A percentile compares a stretch with the other conserved stretches of the same genome.
Conservation (phyloP, 2,329 filamentous ascomycete species). For the Metarhizium rileyi region DNA sequence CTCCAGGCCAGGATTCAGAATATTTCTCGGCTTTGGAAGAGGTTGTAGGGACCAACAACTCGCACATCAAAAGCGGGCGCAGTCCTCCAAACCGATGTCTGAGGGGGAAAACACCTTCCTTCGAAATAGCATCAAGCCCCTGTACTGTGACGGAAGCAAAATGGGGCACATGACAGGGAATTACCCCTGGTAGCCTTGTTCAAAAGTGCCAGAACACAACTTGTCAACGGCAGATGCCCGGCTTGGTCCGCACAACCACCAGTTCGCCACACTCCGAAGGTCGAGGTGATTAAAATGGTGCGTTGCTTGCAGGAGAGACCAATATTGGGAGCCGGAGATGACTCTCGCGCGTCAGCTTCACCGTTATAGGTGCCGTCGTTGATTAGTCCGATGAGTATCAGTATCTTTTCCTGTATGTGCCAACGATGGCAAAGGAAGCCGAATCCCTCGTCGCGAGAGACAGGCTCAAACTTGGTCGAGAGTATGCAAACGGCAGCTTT, state of each 20-base stretch:
- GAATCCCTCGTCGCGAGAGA: not conserved
- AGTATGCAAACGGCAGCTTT: too few species aligned
- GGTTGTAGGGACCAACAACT: not conserved
- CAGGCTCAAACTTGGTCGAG: not conserved
- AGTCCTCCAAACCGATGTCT: conserved; percentile 3
- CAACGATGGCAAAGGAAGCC: not conserved
- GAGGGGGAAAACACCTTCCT: not conserved
- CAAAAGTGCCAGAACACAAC: conserved; percentile 1
- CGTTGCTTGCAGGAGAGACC: not conserved
- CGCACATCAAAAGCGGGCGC: conserved; percentile 3
- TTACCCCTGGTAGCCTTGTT: conserved; percentile 4
- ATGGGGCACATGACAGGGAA: conserved; percentile 4
- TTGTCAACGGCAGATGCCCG: conserved; percentile 2
- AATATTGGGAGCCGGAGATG: not conserved
- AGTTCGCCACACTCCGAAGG: not conserved
- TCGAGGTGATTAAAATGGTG: not conserved
- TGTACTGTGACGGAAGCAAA: not conserved
- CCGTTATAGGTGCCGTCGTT: not conserved
- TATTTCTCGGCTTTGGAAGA: not conserved
- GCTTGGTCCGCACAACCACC: not conserved
- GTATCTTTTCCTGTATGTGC: not conserved
- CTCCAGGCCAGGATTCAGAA: conserved; percentile 2
- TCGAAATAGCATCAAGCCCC: conserved; percentile 4
- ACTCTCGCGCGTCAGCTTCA: not conserved
- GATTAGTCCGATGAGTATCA: not conserved